Conservation (phyloP, 805 yeast genomes). For the Kazachstania bromeliacearum region DNA sequence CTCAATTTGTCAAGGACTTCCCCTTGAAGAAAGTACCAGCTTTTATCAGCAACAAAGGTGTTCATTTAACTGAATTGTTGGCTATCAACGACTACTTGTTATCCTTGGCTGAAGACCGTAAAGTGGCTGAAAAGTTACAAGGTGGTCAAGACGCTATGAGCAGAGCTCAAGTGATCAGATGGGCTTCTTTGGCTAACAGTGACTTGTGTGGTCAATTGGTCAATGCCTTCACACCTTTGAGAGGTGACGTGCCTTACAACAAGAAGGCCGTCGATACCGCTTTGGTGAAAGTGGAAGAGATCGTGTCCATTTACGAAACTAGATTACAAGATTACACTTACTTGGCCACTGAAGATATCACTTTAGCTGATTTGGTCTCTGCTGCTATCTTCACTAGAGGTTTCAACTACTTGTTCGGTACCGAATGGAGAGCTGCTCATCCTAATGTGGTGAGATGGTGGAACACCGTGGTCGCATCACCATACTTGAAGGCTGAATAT, state of each 20-base stretch:
- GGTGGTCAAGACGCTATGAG: conserved; percentile 40
- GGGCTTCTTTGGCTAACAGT: conserved; percentile 68
- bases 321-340: conserved; percentile 53
- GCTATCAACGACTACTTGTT: conserved; percentile 50
- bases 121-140: conserved; percentile 36
- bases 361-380: conserved; percentile 57
- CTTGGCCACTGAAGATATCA: conserved; percentile 57
- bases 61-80: conserved; percentile 58
- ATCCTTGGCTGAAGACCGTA: conserved; percentile 28
- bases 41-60: conserved; percentile 61
- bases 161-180: conserved; percentile 43
- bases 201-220: conserved; percentile 48
- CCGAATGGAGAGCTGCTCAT: conserved; percentile 51
- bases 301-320: conserved; percentile 41
- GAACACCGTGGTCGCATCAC: conserved; percentile 40
- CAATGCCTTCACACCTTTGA: conserved; percentile 46
- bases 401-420: conserved; percentile 50
- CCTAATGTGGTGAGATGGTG: conserved; percentile 68
- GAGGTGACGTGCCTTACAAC: conserved; percentile 67
- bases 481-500: conserved; percentile 39
- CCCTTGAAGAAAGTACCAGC: conserved; percentile 62
- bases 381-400: conserved; percentile 45
- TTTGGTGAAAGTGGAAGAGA: conserved; percentile 31
- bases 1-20: conserved; percentile 42
- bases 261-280: conserved; percentile 51